A percentile compares a stretch with the other conserved stretches of the same genome.
Conservation (phyloP, 768 basidiomycete species). For the Serendipita sp. region DNA sequence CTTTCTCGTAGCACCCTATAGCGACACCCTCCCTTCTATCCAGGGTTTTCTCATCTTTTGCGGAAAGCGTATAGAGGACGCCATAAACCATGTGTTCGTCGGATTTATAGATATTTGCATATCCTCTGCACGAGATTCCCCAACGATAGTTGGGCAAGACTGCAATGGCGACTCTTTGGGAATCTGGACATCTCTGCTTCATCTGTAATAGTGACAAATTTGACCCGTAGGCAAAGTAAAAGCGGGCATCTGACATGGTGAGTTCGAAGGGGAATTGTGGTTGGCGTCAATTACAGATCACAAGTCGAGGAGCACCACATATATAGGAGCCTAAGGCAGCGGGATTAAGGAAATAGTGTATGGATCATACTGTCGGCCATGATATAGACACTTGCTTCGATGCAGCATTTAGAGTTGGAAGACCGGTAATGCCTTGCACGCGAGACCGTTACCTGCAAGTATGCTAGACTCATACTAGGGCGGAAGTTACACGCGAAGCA, state of each 20-base stretch:
- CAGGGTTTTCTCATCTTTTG: conserved; percentile 1
- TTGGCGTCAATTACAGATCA: too few species aligned
- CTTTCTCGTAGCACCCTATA: neutral
- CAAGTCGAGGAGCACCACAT: too few species aligned
- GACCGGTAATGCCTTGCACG: too few species aligned
- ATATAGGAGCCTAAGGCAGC: too few species aligned
- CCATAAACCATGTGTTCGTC: conserved; percentile 2
- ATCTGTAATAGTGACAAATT: conserved; percentile 7
- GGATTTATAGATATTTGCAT: neutral
- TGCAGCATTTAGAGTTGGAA: too few species aligned
- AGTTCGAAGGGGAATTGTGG: too few species aligned
- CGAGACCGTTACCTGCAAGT: too few species aligned
- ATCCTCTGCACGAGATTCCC: neutral
- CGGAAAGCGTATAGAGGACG: neutral
- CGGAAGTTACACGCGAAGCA: too few species aligned
- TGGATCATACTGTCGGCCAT: too few species aligned
- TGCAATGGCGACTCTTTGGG: neutral
- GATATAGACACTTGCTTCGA: too few species aligned
- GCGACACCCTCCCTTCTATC: conserved; percentile 7
- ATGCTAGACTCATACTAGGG: too few species aligned
- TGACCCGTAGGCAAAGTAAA: conserved; percentile 7
- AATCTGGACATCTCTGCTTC: neutral
- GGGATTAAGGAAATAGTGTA: too few species aligned
- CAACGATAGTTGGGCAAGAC: neutral
- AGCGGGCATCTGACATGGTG: neutral